phyloP scores from a whole-genome alignment of 768 basidiomycete species.

The Mycena vitilis region DNA sequence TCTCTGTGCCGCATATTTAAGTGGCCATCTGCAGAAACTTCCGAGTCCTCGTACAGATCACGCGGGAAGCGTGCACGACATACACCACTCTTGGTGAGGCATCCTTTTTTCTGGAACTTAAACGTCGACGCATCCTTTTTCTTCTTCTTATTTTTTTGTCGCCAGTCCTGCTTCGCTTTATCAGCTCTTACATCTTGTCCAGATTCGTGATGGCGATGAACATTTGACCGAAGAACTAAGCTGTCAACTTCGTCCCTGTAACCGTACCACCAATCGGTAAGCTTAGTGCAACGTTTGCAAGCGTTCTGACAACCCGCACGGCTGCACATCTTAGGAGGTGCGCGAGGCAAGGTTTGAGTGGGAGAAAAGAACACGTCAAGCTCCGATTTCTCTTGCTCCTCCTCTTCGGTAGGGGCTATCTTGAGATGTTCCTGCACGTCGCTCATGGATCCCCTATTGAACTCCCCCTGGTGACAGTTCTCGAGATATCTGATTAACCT shows the following conservation, averaged over 20 bases:
- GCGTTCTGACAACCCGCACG: constrained; percentile 31
- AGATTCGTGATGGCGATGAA: constrained; percentile 30
- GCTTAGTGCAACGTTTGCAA: constrained; percentile 20
- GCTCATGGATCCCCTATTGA: no score
- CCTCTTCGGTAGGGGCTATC: constrained; percentile 3
- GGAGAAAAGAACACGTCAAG: no score
- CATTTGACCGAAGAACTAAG: constrained; percentile 34
- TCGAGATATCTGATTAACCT: no score
- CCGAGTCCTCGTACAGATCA: neutral
- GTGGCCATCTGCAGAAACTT: neutral
- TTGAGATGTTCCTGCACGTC: constrained; percentile 20
- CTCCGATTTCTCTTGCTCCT: no score
- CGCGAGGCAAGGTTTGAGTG: constrained; percentile 38
- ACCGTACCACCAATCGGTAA: constrained; percentile 29
- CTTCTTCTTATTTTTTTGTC: no score
- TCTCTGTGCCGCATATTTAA: neutral
- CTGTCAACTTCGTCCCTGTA: constrained; percentile 35
- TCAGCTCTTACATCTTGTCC: neutral
- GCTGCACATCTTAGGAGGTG: no score
- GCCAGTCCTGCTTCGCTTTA: neutral
- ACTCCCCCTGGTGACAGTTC: constrained; percentile 45
- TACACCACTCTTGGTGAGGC: neutral
- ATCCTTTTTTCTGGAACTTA: neutral
- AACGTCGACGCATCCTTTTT: no score
- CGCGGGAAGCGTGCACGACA: constrained; percentile 6